Conservation (phyloP, 2,329 filamentous ascomycete species). For the Aureobasidium sp. region DNA sequence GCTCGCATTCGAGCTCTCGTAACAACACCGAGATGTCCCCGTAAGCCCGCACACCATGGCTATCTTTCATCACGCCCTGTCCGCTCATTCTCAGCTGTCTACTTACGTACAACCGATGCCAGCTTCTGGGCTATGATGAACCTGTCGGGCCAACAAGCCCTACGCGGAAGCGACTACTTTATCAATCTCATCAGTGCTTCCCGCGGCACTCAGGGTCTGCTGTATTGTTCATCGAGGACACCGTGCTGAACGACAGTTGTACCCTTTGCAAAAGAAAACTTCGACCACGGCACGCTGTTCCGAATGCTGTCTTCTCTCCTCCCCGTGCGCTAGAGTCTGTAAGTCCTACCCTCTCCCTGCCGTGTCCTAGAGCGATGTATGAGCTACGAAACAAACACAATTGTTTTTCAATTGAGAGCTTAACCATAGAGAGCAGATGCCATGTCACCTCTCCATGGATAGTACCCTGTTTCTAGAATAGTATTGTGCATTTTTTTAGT, state of each 20-base stretch:
- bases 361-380: too few relatives aligned
- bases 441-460: too few relatives aligned
- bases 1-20: background rate
- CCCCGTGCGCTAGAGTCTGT: too few relatives aligned
- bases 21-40: background rate
- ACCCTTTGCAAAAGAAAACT: background rate
- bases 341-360: too few relatives aligned
- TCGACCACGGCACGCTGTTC: background rate
- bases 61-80: background rate
- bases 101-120: background rate
- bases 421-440: too few relatives aligned
- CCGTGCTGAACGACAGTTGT: background rate
- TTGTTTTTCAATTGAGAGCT: too few relatives aligned
- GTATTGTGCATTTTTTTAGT: too few relatives aligned
- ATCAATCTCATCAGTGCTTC: background rate
- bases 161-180: background rate
- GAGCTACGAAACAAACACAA: too few relatives aligned
- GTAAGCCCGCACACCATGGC: background rate
- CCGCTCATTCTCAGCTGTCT: background rate
- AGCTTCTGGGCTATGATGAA: background rate
- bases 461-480: too few relatives aligned
- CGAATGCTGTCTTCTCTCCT: too few relatives aligned
- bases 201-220: conserved; percentile 1
- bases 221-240: background rate
- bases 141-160: background rate